Percentiles rank a stretch among this genome's conserved stretches.
phyloP scores from a whole-genome alignment of 2,329 filamentous ascomycete genomes.

The Macrophomina pseudophaseolina region DNA sequence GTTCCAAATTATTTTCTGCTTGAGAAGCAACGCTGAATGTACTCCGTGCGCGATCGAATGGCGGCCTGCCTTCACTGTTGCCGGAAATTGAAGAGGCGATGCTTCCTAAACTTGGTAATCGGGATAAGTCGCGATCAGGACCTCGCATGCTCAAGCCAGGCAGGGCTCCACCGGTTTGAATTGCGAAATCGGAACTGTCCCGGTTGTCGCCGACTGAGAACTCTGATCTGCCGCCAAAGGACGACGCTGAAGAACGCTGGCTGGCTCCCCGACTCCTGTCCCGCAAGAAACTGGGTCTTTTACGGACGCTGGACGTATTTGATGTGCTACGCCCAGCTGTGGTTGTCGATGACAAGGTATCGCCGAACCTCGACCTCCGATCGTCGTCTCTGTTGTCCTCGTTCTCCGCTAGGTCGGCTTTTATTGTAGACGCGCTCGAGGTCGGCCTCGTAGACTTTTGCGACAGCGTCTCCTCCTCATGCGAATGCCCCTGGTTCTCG shows the following conservation, averaged over 20 bases:
- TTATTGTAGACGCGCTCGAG: constrained; percentile 47
- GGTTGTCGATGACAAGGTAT: background rate
- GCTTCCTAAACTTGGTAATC: constrained; percentile 86
- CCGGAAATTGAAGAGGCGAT: constrained; percentile 76
- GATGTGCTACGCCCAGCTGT: constrained; percentile 3
- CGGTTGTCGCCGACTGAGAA: constrained; percentile 61
- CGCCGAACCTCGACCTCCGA: constrained; percentile 9
- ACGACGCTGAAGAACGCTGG: constrained; percentile 64
- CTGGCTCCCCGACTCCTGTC: constrained; percentile 57
- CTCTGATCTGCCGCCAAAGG: constrained; percentile 59
- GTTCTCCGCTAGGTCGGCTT: constrained; percentile 28
- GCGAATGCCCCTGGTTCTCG: constrained; percentile 20
- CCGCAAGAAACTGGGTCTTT: constrained; percentile 61
- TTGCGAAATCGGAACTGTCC: constrained; percentile 78
- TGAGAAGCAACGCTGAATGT: constrained; percentile 45
- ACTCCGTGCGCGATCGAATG: constrained; percentile 49
- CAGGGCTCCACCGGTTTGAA: constrained; percentile 79
- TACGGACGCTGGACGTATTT: constrained; percentile 32
- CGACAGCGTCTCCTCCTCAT: constrained; percentile 22
- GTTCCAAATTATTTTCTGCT: constrained; percentile 55
- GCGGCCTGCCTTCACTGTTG: constrained; percentile 52
- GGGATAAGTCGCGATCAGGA: constrained; percentile 64
- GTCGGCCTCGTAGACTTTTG: constrained; percentile 32
- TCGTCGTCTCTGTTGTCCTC: constrained; percentile 10
- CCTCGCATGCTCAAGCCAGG: constrained; percentile 54